Conservation (phyloP, 331 rosid species). For the Acacia pycnantha region DNA sequence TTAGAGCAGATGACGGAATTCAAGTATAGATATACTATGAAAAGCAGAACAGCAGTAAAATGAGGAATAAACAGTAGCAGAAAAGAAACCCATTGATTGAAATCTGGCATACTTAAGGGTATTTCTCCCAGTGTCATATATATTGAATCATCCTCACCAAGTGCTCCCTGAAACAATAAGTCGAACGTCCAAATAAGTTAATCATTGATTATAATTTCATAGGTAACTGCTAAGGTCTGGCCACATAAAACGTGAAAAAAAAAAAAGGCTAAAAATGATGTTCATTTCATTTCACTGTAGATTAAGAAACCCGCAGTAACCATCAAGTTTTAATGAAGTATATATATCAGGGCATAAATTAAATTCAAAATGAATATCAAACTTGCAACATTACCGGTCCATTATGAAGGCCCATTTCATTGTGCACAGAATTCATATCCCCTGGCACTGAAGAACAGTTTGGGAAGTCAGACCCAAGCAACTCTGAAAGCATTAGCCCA, state of each 20-base stretch:
- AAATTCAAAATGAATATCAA: slow-evolving; percentile 25
- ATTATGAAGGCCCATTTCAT: slow-evolving; percentile 67
- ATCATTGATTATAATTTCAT: slow-evolving; percentile 10
- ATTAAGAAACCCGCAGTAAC: slow-evolving; percentile 13
- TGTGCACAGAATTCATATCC: slow-evolving; percentile 68
- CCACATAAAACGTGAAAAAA: neutral
- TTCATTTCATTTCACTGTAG: slow-evolving; percentile 2
- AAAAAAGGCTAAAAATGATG: slow-evolving; percentile 18
- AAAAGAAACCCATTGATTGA: slow-evolving; percentile 44
- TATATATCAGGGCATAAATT: slow-evolving; percentile 15
- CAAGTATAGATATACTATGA: neutral
- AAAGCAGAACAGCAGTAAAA: neutral
- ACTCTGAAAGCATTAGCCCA: slow-evolving; percentile 90
- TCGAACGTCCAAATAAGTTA: slow-evolving; percentile 16
- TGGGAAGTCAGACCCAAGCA: slow-evolving; percentile 75
- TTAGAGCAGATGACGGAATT: neutral
- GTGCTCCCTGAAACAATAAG: slow-evolving; percentile 68
- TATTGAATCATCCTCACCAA: slow-evolving; percentile 92
- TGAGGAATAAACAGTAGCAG: neutral
- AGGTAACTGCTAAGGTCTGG: slow-evolving; percentile 7
- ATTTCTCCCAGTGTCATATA: slow-evolving; percentile 97
- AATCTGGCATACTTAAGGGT: slow-evolving; percentile 80
- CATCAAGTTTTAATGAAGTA: slow-evolving; percentile 23
- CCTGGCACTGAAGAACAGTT: slow-evolving; percentile 75
- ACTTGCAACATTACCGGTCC: slow-evolving; percentile 60